Evolutionary conservation across 2,329 filamentous ascomycete species (phyloP).

Genomic region (Calonectria montana): DNA sequence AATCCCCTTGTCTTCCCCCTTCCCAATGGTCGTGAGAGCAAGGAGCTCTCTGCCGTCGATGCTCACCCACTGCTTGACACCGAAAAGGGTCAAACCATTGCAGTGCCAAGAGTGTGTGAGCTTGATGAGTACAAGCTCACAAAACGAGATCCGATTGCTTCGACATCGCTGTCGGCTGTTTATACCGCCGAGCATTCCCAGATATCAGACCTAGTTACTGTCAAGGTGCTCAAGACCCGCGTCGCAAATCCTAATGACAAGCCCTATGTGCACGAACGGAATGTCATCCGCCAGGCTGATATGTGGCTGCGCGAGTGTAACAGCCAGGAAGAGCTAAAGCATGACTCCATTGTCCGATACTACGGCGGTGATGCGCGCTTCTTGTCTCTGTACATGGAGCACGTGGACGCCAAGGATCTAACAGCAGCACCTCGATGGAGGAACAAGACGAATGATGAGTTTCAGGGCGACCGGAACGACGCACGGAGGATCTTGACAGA

Average conservation of each 20-base stretch:
- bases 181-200: constrained; percentile 66
- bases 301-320: constrained; percentile 70
- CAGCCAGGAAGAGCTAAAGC: constrained; percentile 65
- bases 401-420: constrained; percentile 67
- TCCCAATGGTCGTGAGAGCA: constrained; percentile 58
- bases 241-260: constrained; percentile 54
- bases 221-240: constrained; percentile 70
- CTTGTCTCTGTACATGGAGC: constrained; percentile 71
- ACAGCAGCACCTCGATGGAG: constrained; percentile 63
- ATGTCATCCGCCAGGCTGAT: constrained; percentile 69
- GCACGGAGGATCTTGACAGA: constrained; percentile 65
- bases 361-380: constrained; percentile 71
- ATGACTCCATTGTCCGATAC: constrained; percentile 68
- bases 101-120: constrained; percentile 62
- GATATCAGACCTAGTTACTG: constrained; percentile 66
- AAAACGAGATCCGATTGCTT: constrained; percentile 67
- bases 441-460: constrained; percentile 58
- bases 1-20: constrained; percentile 65
- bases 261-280: constrained; percentile 62
- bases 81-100: constrained; percentile 60
- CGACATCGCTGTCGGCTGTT: constrained; percentile 65
- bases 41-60: constrained; percentile 58
- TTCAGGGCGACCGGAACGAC: constrained; percentile 61
- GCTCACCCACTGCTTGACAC: constrained; percentile 65
- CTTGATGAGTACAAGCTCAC: constrained; percentile 66